Conservation (phyloP, 768 basidiomycete genomes). For the Podaxis carcinomalis region DNA sequence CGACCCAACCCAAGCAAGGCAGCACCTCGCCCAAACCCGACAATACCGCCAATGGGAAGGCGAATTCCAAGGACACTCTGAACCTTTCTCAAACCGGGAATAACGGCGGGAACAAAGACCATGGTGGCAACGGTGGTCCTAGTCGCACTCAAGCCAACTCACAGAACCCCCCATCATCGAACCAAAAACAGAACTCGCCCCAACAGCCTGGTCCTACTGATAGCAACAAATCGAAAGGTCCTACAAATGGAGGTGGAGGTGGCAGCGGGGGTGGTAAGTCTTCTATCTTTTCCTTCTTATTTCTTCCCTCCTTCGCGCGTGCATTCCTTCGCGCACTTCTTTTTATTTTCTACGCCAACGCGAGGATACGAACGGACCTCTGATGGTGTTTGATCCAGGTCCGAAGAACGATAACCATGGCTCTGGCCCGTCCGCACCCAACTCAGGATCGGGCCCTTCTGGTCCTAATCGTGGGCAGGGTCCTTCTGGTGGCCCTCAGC, state of each 20-base stretch:
- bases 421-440: neutral
- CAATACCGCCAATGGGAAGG: neutral
- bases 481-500: neutral
- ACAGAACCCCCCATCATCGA: neutral
- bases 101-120: neutral
- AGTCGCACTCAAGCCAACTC: neutral
- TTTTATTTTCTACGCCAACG: neutral
- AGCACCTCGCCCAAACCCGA: neutral
- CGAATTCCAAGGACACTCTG: neutral
- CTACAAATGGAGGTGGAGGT: neutral
- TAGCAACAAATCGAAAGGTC: neutral
- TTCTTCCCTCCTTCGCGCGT: neutral
- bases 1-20: neutral
- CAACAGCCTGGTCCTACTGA: neutral
- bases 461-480: neutral
- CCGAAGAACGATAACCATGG: neutral
- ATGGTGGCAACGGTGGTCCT: neutral
- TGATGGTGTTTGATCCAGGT: neutral
- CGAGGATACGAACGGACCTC: neutral
- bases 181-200: neutral
- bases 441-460: neutral
- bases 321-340: neutral
- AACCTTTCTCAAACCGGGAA: neutral
- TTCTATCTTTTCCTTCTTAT: neutral
- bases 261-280: neutral